These are phyloP conservation scores for Pleodorina starrii DNA, from an alignment of 139 green algal species.

Conservation along the genomic window DNA sequence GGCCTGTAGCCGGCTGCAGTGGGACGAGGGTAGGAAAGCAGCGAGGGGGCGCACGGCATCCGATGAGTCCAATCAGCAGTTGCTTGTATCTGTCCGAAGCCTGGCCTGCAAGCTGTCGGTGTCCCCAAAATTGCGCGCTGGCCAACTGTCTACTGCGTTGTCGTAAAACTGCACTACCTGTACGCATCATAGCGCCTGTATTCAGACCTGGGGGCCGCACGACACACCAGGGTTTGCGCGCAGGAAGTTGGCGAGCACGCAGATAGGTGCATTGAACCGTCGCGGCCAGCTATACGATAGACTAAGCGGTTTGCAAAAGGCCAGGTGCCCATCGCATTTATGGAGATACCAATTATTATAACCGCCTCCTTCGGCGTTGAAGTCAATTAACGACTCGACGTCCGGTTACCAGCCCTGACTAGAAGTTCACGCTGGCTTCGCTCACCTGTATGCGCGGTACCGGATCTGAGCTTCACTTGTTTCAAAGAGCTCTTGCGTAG, in stretches of 20 bases:
- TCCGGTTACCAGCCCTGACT: slow-evolving; percentile 1
- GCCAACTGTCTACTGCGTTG: slow-evolving; percentile 16
- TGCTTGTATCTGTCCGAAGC: background rate
- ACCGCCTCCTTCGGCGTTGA: background rate
- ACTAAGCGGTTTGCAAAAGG: background rate
- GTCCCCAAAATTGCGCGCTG: background rate
- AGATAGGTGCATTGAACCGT: slow-evolving; percentile 19
- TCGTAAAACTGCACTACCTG: slow-evolving; percentile 55
- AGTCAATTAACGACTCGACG: background rate
- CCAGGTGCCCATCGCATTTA: background rate
- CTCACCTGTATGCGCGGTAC: slow-evolving; percentile 80
- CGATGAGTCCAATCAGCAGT: background rate
- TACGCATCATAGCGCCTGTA: slow-evolving; percentile 67
- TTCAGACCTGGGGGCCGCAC: slow-evolving; percentile 51
- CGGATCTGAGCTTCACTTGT: slow-evolving; percentile 73
- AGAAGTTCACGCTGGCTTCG: background rate
- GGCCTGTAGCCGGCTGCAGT: slow-evolving; percentile 62
- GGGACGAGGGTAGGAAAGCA: background rate
- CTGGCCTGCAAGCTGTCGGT: slow-evolving; percentile 11
- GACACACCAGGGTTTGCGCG: slow-evolving; percentile 25
- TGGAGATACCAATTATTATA: background rate
- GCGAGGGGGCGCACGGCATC: slow-evolving; percentile 11
- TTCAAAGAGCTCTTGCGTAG: slow-evolving; percentile 72
- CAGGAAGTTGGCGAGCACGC: slow-evolving; percentile 1
- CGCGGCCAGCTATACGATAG: slow-evolving; percentile 1